phyloP scores from a whole-genome alignment of 2,329 filamentous ascomycete species.

The Teratosphaeria viscida region DNA sequence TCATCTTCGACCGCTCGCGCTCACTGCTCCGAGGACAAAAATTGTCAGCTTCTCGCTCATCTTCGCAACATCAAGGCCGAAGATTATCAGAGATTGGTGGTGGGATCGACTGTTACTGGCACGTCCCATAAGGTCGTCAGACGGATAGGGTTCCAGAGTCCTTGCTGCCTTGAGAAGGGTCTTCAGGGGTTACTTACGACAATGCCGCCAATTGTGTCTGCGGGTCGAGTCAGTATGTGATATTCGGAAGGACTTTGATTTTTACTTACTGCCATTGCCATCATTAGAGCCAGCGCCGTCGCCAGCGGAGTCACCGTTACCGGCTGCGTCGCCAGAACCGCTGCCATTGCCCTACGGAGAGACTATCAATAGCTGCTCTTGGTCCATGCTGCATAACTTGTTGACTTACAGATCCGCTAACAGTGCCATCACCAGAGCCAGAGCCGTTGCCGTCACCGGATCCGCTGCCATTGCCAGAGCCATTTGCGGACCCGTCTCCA shows the following conservation, averaged over 20 bases:
- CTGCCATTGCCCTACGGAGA: not conserved
- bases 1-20: not conserved
- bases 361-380: not conserved
- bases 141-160: not conserved
- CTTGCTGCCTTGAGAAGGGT: not conserved
- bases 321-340: not conserved
- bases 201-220: not conserved
- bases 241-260: not conserved
- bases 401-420: not conserved
- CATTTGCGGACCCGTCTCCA: not conserved
- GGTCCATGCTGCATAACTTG: not conserved
- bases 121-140: not conserved
- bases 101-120: not conserved
- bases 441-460: conserved; percentile 1
- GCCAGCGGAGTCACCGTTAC: not conserved
- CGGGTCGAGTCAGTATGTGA: not conserved
- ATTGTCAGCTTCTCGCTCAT: not conserved
- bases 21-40: not conserved
- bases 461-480: not conserved
- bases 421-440: not conserved
- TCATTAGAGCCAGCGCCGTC: not conserved
- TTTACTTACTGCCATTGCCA: not conserved
- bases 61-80: not conserved
- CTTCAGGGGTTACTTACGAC: not conserved
- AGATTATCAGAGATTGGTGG: not conserved